Conservation (phyloP, 163 green algal species). For the Chlorella variabilis region DNA sequence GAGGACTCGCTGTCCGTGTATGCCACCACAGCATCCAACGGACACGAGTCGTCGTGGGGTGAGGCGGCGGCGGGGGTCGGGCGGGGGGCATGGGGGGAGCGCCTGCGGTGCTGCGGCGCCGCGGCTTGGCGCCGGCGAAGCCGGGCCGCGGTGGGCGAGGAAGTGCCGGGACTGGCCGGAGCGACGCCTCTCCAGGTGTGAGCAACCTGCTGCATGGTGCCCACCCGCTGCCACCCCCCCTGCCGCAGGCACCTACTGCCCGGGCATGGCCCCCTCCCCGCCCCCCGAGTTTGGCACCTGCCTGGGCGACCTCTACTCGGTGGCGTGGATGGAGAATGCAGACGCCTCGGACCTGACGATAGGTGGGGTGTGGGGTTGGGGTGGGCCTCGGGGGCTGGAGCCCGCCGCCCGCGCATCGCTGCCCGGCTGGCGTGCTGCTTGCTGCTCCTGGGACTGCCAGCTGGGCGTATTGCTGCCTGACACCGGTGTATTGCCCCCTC, state of each 20-base stretch:
- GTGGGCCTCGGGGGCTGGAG: no score
- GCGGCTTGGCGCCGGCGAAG: no score
- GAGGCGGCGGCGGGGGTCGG: neutral
- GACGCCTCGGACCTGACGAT: slow-evolving; percentile 65
- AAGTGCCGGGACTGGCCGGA: no score
- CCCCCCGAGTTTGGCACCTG: slow-evolving; percentile 85
- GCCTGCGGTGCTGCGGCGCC: no score
- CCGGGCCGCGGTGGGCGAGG: no score
- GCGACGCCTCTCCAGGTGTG: no score
- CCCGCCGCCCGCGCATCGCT: no score
- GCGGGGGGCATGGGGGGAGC: neutral
- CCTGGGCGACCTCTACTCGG: slow-evolving; percentile 94
- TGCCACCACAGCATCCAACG: slow-evolving; percentile 89
- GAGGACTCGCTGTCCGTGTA: slow-evolving; percentile 60
- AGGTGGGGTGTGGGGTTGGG: neutral
- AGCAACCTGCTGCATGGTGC: neutral
- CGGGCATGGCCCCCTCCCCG: slow-evolving; percentile 70
- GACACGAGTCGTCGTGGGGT: slow-evolving; percentile 79
- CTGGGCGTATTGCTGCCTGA: no score
- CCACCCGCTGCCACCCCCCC: slow-evolving; percentile 64
- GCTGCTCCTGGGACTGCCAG: no score
- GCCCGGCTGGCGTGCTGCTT: no score
- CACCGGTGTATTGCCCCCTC: neutral
- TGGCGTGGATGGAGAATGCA: slow-evolving; percentile 94
- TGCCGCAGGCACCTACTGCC: slow-evolving; percentile 86